Percentiles rank a stretch among this genome's conserved stretches.
Conservation (phyloP, 2,329 filamentous ascomycete genomes). For the Dactylellina haptotyla region DNA sequence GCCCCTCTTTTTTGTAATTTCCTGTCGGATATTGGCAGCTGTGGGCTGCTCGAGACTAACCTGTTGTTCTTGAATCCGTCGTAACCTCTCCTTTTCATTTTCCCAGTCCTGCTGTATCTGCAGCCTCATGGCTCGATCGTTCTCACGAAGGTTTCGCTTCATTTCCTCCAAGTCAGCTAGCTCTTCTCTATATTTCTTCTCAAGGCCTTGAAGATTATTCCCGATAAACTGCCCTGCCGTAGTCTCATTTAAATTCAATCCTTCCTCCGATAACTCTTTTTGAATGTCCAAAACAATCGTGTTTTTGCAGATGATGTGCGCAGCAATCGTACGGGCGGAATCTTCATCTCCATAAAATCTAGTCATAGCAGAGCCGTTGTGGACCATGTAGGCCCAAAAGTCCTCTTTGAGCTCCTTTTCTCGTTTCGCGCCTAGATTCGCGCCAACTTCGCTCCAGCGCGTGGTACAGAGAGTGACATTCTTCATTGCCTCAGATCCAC, state of each 20-base stretch:
- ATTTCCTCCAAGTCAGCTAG: constrained; percentile 14
- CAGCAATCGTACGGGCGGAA: constrained; percentile 34
- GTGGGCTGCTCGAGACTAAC: background rate
- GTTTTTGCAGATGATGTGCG: background rate
- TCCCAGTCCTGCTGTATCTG: background rate
- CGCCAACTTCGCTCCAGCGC: constrained; percentile 59
- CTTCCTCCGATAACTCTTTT: constrained; percentile 55
- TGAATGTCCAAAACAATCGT: constrained; percentile 56
- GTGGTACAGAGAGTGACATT: constrained; percentile 62
- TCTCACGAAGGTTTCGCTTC: background rate
- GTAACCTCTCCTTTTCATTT: background rate
- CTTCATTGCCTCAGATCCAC: constrained; percentile 59
- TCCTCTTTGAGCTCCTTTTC: constrained; percentile 55
- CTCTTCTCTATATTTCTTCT: constrained; percentile 16
- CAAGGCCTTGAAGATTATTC: constrained; percentile 17
- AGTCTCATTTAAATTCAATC: constrained; percentile 55
- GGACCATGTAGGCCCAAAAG: constrained; percentile 55
- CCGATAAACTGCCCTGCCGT: constrained; percentile 52
- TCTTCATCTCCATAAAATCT: constrained; percentile 52
- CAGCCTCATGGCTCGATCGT: background rate
- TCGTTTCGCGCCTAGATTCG: constrained; percentile 44
- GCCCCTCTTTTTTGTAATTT: constrained; percentile 1
- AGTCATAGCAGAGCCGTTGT: constrained; percentile 45
- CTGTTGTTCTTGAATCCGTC: background rate
- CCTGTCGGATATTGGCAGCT: background rate